These are phyloP conservation scores for Fusarium sp. DNA, from an alignment of 2,329 filamentous ascomycete species.

Conservation along the genomic window DNA sequence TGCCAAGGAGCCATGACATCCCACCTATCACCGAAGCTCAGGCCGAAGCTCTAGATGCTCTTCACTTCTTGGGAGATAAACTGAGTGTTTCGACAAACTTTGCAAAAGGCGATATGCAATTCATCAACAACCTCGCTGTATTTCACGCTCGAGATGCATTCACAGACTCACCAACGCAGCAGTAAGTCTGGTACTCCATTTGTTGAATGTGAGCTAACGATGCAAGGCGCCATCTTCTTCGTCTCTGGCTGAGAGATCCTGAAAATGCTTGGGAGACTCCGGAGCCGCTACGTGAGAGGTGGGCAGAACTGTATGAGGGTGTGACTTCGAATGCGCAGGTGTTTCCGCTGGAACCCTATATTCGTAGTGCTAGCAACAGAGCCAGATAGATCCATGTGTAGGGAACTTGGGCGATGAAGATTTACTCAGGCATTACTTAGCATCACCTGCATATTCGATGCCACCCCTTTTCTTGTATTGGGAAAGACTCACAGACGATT, in stretches of 20 bases:
- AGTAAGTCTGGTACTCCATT: not conserved
- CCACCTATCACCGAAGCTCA: conserved; percentile 65
- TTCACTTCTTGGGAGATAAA: conserved; percentile 59
- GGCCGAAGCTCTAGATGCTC: conserved; percentile 61
- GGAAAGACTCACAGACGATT: not conserved
- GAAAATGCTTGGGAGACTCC: conserved; percentile 56
- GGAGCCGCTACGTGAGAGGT: not conserved
- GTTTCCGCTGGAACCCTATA: conserved; percentile 27
- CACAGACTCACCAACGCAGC: conserved; percentile 19
- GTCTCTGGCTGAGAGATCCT: conserved; percentile 60
- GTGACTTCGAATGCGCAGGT: conserved; percentile 16
- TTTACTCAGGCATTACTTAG: accelerated
- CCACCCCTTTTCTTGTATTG: not conserved
- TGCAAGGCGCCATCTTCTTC: conserved; percentile 55
- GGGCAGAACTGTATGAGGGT: conserved; percentile 23
- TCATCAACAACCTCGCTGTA: conserved; percentile 64
- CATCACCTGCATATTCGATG: not conserved
- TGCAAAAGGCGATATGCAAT: conserved; percentile 62
- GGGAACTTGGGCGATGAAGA: accelerated
- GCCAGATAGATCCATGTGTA: not conserved
- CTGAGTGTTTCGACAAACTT: conserved; percentile 57
- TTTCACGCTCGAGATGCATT: conserved; percentile 64
- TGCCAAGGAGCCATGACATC: conserved; percentile 61
- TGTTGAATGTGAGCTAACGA: accelerated
- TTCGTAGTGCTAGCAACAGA: conserved; percentile 27